These are phyloP conservation scores for Trichoderma parareesei DNA, from an alignment of 495 filamentous ascomycete species.

Conservation along the genomic window DNA sequence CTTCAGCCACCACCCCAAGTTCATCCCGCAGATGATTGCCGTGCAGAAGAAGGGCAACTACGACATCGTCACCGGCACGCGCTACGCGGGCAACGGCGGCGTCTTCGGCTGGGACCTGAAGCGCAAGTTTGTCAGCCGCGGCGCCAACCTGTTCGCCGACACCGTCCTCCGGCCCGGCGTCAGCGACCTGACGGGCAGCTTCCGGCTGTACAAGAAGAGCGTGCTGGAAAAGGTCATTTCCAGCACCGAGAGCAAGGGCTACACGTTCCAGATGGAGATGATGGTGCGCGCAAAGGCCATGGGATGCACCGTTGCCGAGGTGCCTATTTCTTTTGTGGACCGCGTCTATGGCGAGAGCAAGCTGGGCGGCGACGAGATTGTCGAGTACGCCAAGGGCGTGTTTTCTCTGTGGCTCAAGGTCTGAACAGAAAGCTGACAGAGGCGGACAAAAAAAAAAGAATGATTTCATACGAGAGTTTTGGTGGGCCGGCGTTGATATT, in stretches of 20 bases:
- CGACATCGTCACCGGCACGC: slow-evolving; percentile 94
- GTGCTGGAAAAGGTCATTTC: slow-evolving; percentile 85
- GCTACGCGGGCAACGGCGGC: slow-evolving; percentile 83
- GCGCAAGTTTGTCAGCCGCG: slow-evolving; percentile 83
- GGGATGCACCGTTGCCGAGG: slow-evolving; percentile 84
- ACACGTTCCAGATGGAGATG: slow-evolving; percentile 97
- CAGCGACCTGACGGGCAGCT: slow-evolving; percentile 90
- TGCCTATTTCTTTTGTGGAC: slow-evolving; percentile 94
- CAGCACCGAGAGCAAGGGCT: slow-evolving; percentile 88
- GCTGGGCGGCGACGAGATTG: slow-evolving; percentile 89
- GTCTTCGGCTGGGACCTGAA: slow-evolving; percentile 98
- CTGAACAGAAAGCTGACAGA: slow-evolving; percentile 23
- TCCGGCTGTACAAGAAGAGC: slow-evolving; percentile 84
- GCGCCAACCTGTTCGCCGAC: slow-evolving; percentile 93
- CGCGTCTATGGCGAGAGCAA: slow-evolving; percentile 93
- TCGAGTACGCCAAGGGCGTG: slow-evolving; percentile 95
- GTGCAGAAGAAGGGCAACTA: slow-evolving; percentile 62
- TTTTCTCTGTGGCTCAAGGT: slow-evolving; percentile 84
- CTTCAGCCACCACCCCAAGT: slow-evolving; percentile 97
- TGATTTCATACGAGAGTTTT: not conserved
- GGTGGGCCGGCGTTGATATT: slow-evolving; percentile 14
- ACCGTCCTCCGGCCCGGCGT: slow-evolving; percentile 92
- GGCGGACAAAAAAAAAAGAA: not conserved
- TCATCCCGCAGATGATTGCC: slow-evolving; percentile 80
- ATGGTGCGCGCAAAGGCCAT: slow-evolving; percentile 83